phyloP scores from a whole-genome alignment of 345 rosid species.

The Atalantia buxifolia region DNA sequence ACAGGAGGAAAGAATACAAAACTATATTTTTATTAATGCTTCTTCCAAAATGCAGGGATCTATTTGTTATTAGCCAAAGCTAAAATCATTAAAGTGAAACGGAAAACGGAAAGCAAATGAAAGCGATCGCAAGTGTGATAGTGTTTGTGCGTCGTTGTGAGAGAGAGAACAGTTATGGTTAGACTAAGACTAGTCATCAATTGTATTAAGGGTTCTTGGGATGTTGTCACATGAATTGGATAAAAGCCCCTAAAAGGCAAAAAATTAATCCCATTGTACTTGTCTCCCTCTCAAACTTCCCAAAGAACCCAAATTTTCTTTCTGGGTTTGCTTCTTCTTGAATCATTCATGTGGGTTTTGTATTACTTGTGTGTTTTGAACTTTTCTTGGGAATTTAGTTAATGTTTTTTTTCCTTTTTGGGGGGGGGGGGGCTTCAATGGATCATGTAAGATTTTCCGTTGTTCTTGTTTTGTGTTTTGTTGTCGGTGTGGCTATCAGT shows the following conservation, averaged over 20 bases:
- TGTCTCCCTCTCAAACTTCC: neutral
- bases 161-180: neutral
- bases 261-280: neutral
- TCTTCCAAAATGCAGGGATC: neutral
- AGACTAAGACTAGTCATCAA: neutral
- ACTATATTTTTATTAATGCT: too few species aligned
- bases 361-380: neutral
- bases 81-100: neutral
- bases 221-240: neutral
- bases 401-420: neutral
- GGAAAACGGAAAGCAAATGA: neutral
- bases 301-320: neutral
- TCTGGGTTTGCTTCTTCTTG: neutral
- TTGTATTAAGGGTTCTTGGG: neutral
- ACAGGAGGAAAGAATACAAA: neutral
- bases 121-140: neutral
- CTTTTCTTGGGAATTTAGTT: neutral
- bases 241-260: neutral
- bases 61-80: neutral
- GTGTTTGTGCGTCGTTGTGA: neutral
- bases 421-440: neutral
- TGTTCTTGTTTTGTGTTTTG: constrained; percentile 16
- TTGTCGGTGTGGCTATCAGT: constrained; percentile 18
- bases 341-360: constrained; percentile 10
- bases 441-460: neutral